These are phyloP conservation scores for Plasmopara muralis DNA, from an alignment of 352 stramenopile genomes.

Conservation along the genomic window DNA sequence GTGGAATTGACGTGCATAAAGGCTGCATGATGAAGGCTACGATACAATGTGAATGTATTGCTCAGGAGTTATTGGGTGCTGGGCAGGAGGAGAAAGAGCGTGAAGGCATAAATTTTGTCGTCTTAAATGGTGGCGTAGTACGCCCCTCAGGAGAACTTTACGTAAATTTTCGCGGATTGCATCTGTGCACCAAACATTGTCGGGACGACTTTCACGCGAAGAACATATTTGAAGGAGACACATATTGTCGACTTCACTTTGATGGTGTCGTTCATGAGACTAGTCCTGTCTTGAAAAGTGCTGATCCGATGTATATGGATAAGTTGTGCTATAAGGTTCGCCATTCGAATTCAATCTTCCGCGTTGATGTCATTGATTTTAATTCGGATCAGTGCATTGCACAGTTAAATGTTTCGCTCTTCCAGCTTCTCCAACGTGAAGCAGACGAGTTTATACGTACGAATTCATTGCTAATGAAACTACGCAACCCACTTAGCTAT, in stretches of 20 bases:
- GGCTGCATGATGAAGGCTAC: slow-evolving; percentile 84
- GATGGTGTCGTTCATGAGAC: slow-evolving; percentile 69
- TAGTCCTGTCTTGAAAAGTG: slow-evolving; percentile 78
- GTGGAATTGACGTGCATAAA: slow-evolving; percentile 79
- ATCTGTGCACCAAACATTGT: slow-evolving; percentile 83
- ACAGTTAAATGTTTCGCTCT: slow-evolving; percentile 62
- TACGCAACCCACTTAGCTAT: slow-evolving; percentile 38
- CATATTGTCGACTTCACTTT: slow-evolving; percentile 71
- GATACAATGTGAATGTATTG: slow-evolving; percentile 64
- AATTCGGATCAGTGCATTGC: slow-evolving; percentile 68
- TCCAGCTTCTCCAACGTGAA: slow-evolving; percentile 71
- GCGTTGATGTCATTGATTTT: slow-evolving; percentile 80
- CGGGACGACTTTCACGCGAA: slow-evolving; percentile 68
- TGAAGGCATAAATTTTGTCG: slow-evolving; percentile 32
- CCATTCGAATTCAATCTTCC: slow-evolving; percentile 49
- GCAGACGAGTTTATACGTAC: slow-evolving; percentile 57
- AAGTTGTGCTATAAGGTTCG: slow-evolving; percentile 65
- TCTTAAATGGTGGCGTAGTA: slow-evolving; percentile 39
- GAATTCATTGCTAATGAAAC: slow-evolving; percentile 37
- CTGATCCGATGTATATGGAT: slow-evolving; percentile 84
- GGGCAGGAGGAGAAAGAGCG: slow-evolving; percentile 24
- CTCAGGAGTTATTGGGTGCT: slow-evolving; percentile 18
- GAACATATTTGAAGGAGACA: slow-evolving; percentile 85
- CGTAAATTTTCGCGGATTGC: slow-evolving; percentile 70
- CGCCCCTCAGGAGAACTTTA: slow-evolving; percentile 52